Evolutionary conservation across 345 rosid species (phyloP).

Genomic region (Eucalyptus sideroxylon): DNA sequence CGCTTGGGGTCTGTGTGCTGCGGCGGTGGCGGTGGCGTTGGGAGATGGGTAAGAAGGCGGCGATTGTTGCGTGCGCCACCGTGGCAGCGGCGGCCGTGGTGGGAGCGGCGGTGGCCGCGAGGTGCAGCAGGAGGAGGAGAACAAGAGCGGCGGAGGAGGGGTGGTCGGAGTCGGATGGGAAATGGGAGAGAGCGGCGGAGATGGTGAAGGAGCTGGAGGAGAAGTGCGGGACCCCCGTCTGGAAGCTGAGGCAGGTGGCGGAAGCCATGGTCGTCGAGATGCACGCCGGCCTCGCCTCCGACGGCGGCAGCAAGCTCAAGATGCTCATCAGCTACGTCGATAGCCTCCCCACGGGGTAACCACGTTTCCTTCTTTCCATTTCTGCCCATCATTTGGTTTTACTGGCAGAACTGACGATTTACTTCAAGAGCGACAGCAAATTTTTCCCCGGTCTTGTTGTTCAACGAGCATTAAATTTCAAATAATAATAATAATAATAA

Average conservation of each 20-base stretch:
- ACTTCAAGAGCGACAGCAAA: neutral
- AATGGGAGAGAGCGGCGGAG: slow-evolving; percentile 45
- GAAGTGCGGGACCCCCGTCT: slow-evolving; percentile 58
- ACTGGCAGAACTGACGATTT: neutral
- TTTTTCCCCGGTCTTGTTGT: neutral
- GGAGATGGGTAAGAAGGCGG: no score
- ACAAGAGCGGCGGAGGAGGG: slow-evolving; percentile 15
- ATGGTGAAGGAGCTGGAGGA: slow-evolving; percentile 58
- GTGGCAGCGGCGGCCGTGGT: neutral
- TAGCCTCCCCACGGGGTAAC: slow-evolving; percentile 85
- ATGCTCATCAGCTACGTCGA: slow-evolving; percentile 92
- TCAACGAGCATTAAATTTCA: neutral
- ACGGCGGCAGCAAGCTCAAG: slow-evolving; percentile 86
- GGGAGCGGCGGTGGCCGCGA: no score
- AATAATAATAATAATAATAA: no score
- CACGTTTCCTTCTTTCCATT: neutral
- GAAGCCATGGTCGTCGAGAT: slow-evolving; percentile 72
- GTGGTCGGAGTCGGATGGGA: slow-evolving; percentile 17
- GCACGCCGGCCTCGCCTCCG: slow-evolving; percentile 88
- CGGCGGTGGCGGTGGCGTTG: no score
- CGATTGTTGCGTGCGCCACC: no score
- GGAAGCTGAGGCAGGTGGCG: slow-evolving; percentile 63
- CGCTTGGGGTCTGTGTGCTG: no score
- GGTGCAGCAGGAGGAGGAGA: no score
- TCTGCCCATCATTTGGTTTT: neutral